These are phyloP conservation scores for Meripilus lineatus DNA, from an alignment of 1,284 basidiomycete genomes.

Conservation along the genomic window DNA sequence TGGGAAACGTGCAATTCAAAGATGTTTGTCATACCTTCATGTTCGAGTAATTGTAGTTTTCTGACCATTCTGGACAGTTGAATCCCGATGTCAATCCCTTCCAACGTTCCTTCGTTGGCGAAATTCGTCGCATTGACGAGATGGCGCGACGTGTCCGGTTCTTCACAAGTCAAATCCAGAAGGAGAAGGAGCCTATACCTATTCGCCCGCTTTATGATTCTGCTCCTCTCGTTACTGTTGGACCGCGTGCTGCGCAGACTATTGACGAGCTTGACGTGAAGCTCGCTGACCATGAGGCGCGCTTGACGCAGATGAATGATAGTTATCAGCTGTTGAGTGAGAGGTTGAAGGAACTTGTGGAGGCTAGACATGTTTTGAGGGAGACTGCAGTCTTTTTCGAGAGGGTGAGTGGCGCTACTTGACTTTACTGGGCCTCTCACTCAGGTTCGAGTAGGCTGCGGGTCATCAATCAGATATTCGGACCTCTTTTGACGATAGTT, in stretches of 20 bases:
- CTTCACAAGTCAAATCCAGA: constrained; percentile 83
- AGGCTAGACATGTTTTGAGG: constrained; percentile 88
- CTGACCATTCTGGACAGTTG: constrained; percentile 56
- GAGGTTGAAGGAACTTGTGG: constrained; percentile 83
- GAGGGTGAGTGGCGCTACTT: constrained; percentile 45
- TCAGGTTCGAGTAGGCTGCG: constrained; percentile 56
- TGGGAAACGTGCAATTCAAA: constrained; percentile 97
- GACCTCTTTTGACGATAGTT: constrained; percentile 88
- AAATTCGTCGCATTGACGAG: constrained; percentile 93
- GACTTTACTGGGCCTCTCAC: constrained; percentile 3
- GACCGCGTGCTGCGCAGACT: constrained; percentile 87
- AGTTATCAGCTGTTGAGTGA: constrained; percentile 90
- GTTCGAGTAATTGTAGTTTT: constrained; percentile 9
- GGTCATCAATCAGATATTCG: constrained; percentile 77
- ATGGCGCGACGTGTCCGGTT: constrained; percentile 94
- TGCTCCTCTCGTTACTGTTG: constrained; percentile 78
- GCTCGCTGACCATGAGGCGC: constrained; percentile 83
- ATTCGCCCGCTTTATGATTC: constrained; percentile 82
- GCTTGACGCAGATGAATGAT: constrained; percentile 90
- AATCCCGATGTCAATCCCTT: constrained; percentile 96
- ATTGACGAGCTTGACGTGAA: constrained; percentile 92
- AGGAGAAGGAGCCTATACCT: constrained; percentile 78
- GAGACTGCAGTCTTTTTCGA: constrained; percentile 98
- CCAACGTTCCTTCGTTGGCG: constrained; percentile 96
- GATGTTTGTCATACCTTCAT: constrained; percentile 57